phyloP scores from a whole-genome alignment of 2,329 filamentous ascomycete species.

The Trichoderma harzianum region DNA sequence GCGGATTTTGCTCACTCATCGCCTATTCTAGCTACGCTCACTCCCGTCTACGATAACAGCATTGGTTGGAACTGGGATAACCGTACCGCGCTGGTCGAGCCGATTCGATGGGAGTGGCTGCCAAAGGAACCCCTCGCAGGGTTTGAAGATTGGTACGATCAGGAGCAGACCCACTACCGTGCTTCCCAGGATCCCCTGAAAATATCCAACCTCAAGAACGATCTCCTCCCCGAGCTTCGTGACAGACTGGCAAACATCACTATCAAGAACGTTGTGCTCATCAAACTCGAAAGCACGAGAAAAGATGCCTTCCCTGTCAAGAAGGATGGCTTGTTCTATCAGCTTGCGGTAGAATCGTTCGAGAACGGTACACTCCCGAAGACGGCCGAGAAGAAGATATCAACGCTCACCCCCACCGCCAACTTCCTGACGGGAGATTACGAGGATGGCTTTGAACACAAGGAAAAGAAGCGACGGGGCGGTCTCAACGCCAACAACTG shows the following conservation, averaged over 20 bases:
- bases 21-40: conserved; percentile 26
- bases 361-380: conserved; percentile 33
- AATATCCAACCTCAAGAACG: conserved; percentile 37
- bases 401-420: conserved; percentile 30
- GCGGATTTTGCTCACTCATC: conserved; percentile 31
- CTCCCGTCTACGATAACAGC: conserved; percentile 23
- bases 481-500: conserved; percentile 40
- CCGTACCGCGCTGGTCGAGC: conserved; percentile 26
- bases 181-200: conserved; percentile 38
- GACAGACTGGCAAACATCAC: conserved; percentile 29
- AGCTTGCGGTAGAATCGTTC: conserved; percentile 32
- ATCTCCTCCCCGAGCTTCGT: conserved; percentile 28
- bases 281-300: conserved; percentile 43
- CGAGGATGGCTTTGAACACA: conserved; percentile 31
- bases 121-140: conserved; percentile 22
- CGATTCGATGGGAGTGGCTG: conserved; percentile 29
- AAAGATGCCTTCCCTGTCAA: conserved; percentile 44
- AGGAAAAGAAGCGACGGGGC: conserved; percentile 27
- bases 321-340: conserved; percentile 36
- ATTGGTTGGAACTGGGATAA: conserved; percentile 31
- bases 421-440: conserved; percentile 35
- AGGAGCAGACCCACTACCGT: conserved; percentile 30
- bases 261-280: conserved; percentile 40
- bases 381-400: conserved; percentile 28
- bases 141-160: conserved; percentile 32